Evolutionary conservation across 2,329 filamentous ascomycete genomes (phyloP).

Genomic region (Fusarium dlaminii): DNA sequence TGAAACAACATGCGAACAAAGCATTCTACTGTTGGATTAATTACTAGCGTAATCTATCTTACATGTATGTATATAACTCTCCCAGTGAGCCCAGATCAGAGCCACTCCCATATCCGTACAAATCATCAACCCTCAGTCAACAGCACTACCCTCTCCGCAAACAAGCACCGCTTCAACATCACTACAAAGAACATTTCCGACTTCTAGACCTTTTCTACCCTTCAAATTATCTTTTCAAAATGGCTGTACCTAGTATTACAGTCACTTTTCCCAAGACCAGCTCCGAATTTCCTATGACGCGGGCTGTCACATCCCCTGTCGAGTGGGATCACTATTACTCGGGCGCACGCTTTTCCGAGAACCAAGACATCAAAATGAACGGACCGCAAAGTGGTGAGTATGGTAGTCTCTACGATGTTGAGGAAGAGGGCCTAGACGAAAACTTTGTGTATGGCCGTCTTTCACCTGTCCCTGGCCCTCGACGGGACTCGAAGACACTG

Average conservation of each 20-base stretch:
- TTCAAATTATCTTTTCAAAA: not conserved
- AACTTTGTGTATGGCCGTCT: not conserved
- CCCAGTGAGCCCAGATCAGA: not conserved
- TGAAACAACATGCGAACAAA: not conserved
- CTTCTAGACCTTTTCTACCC: too few relatives aligned
- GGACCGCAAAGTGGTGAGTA: not conserved
- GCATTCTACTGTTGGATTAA: accelerated
- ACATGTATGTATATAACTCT: not conserved
- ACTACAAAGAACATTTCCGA: not conserved
- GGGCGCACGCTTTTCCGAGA: not conserved
- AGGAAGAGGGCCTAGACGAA: not conserved
- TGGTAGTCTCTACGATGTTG: not conserved
- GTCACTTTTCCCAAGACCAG: not conserved
- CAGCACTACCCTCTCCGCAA: not conserved
- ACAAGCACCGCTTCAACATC: not conserved
- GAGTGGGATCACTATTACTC: not conserved
- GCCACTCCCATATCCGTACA: not conserved
- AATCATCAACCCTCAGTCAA: not conserved
- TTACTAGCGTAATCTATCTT: accelerated
- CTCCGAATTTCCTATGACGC: not conserved
- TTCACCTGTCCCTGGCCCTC: not conserved
- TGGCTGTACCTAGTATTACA: not conserved
- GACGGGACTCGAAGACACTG: not conserved
- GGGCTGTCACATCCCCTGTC: not conserved
- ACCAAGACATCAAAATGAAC: not conserved